A percentile compares a stretch with the other conserved stretches of the same genome.
Conservation (phyloP, 768 basidiomycete species). For the Phaeotremella fagi region DNA sequence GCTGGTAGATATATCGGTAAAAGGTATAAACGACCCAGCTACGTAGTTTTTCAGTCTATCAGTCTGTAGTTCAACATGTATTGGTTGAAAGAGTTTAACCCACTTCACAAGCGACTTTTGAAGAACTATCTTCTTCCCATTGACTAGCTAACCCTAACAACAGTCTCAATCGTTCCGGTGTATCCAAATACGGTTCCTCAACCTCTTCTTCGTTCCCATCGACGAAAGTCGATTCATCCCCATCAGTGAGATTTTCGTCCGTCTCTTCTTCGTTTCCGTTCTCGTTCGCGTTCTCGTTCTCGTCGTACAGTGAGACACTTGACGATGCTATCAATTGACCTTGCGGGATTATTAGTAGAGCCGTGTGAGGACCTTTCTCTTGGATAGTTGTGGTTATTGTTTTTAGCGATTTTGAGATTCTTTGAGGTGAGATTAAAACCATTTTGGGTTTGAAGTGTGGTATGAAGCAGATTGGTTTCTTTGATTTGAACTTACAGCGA, state of each 20-base stretch:
- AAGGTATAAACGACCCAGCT: slow-evolving; percentile 34
- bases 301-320: slow-evolving; percentile 1
- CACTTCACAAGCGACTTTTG: slow-evolving; percentile 41
- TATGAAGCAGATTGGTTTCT: not conserved
- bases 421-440: not conserved
- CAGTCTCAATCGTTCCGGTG: slow-evolving; percentile 32
- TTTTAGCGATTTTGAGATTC: not conserved
- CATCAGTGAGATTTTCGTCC: too few species aligned
- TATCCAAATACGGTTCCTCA: slow-evolving; percentile 37
- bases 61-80: not conserved
- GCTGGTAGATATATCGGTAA: slow-evolving; percentile 18
- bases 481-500: too few species aligned
- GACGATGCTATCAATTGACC: slow-evolving; percentile 30
- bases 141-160: slow-evolving; percentile 36
- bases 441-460: not conserved
- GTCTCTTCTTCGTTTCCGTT: slow-evolving; percentile 19
- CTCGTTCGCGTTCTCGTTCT: slow-evolving; percentile 27
- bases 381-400: not conserved
- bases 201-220: slow-evolving; percentile 27
- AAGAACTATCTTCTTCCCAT: slow-evolving; percentile 30
- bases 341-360: slow-evolving; percentile 31
- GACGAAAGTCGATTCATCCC: slow-evolving; percentile 3
- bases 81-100: too few species aligned
- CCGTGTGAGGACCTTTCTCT: slow-evolving; percentile 23
- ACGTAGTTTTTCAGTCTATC: not conserved